A percentile compares a stretch with the other conserved stretches of the same genome.
Evolutionary conservation across 208 protist genomes (phyloP).

Genomic region (Herpetomonas samuelpessoai): DNA sequence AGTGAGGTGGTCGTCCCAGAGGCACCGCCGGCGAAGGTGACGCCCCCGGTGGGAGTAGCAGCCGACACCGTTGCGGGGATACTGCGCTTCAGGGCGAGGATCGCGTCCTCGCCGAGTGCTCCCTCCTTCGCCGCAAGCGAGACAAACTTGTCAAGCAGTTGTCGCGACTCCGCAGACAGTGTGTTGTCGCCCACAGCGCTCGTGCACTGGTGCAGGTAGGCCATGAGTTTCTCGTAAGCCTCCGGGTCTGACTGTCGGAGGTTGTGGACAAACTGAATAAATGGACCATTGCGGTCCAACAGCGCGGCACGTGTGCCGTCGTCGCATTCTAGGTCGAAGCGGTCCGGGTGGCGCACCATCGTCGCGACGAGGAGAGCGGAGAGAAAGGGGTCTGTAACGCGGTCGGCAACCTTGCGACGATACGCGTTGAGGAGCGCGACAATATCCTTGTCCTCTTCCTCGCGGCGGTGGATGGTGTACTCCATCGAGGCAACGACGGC

Average conservation of each 20-base stretch:
- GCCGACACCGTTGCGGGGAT: conserved; percentile 32
- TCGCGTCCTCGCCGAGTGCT: conserved; percentile 24
- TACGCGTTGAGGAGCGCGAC: conserved; percentile 70
- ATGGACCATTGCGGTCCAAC: conserved; percentile 58
- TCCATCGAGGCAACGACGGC: conserved; percentile 64
- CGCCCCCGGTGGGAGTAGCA: not conserved
- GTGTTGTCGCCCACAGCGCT: not conserved
- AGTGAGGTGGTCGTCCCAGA: too few relatives aligned
- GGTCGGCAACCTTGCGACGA: conserved; percentile 57
- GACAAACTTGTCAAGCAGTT: conserved; percentile 49
- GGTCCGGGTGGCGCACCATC: conserved; percentile 64
- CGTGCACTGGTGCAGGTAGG: conserved; percentile 54
- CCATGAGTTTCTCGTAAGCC: conserved; percentile 60
- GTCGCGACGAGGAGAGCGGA: conserved; percentile 56
- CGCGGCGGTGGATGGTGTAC: conserved; percentile 75
- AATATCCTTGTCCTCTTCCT: conserved; percentile 77
- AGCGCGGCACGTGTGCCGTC: conserved; percentile 50
- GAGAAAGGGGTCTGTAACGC: conserved; percentile 57
- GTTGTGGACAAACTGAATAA: conserved; percentile 64
- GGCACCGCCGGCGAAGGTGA: not conserved
- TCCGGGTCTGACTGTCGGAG: conserved; percentile 49
- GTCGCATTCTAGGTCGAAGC: conserved; percentile 70
- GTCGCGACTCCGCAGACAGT: conserved; percentile 26
- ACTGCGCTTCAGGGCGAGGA: conserved; percentile 52
- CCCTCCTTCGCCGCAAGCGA: conserved; percentile 45